phyloP scores from a whole-genome alignment of 169 alveolate species.

The Theileria sp. region DNA sequence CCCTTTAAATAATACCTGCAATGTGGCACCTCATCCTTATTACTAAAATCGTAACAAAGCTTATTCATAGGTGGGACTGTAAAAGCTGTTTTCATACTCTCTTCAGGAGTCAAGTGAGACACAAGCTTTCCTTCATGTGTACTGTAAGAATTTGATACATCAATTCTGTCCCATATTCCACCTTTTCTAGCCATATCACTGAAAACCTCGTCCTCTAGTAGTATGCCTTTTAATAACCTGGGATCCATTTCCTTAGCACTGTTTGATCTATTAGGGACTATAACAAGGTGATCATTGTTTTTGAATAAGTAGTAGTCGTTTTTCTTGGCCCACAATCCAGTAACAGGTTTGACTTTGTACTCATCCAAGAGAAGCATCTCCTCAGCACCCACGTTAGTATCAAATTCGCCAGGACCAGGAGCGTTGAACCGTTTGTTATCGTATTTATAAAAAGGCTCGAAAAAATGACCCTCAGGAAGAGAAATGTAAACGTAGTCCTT shows the following conservation, averaged over 20 bases:
- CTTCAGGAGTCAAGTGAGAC: slow-evolving; percentile 38
- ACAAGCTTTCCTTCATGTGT: slow-evolving; percentile 34
- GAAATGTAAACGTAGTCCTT: slow-evolving; percentile 53
- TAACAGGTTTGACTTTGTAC: slow-evolving; percentile 39
- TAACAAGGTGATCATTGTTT: slow-evolving; percentile 36
- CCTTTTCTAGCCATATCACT: slow-evolving; percentile 55
- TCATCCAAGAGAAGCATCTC: slow-evolving; percentile 40
- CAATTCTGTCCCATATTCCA: slow-evolving; percentile 44
- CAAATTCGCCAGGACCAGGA: slow-evolving; percentile 14
- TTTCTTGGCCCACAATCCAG: slow-evolving; percentile 59
- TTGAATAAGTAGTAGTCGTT: slow-evolving; percentile 43
- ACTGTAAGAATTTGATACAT: slow-evolving; percentile 44
- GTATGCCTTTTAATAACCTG: slow-evolving; percentile 26
- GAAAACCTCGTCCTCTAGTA: slow-evolving; percentile 39
- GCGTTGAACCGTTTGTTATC: slow-evolving; percentile 21
- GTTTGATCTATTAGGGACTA: neutral
- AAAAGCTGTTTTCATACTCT: slow-evolving; percentile 49
- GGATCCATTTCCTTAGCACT: slow-evolving; percentile 16
- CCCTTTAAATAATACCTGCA: slow-evolving; percentile 48
- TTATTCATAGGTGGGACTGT: slow-evolving; percentile 53
- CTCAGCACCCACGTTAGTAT: slow-evolving; percentile 29
- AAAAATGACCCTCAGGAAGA: slow-evolving; percentile 62
- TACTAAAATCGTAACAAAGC: slow-evolving; percentile 2
- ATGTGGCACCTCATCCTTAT: slow-evolving; percentile 35
- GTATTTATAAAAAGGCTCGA: slow-evolving; percentile 38